These are phyloP conservation scores for Kalanchoe fedtschenkoi DNA, from an alignment of 164 flowering plant species.

Conservation along the genomic window DNA sequence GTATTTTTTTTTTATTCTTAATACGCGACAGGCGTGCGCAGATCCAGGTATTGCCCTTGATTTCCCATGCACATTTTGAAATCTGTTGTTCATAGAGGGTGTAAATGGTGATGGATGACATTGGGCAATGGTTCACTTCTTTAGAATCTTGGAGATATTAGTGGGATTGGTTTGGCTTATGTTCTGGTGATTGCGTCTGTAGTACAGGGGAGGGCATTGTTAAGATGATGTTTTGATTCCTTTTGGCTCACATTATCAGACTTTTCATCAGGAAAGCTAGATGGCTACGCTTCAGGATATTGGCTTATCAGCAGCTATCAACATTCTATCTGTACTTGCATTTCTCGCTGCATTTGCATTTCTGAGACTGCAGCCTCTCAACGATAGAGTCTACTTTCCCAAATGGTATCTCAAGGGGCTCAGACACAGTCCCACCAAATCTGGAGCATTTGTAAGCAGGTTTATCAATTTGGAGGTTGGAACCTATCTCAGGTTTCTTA, in stretches of 20 bases:
- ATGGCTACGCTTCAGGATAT: slow-evolving; percentile 78
- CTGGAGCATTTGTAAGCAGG: slow-evolving; percentile 43
- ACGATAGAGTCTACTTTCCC: slow-evolving; percentile 89
- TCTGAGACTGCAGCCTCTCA: slow-evolving; percentile 73
- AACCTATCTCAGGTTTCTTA: slow-evolving; percentile 60
- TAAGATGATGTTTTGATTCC: too few relatives aligned
- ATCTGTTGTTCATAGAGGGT: too few relatives aligned
- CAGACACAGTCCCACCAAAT: slow-evolving; percentile 56
- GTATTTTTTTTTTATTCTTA: neutral
- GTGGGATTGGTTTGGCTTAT: too few relatives aligned
- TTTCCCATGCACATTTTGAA: neutral
- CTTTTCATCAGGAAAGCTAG: slow-evolving; percentile 4
- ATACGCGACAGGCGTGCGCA: neutral
- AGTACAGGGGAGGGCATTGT: too few relatives aligned
- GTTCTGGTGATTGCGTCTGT: too few relatives aligned
- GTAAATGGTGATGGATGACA: neutral
- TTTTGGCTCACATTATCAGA: too few relatives aligned
- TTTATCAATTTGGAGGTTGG: slow-evolving; percentile 62
- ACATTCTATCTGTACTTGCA: slow-evolving; percentile 49
- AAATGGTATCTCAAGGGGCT: slow-evolving; percentile 89
- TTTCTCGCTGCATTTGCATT: slow-evolving; percentile 78
- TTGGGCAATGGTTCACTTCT: neutral
- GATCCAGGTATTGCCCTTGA: neutral
- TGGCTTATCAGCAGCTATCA: slow-evolving; percentile 51
- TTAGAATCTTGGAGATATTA: too few relatives aligned